Base-by-base conservation (phyloP, 2,329 filamentous ascomycete species). In the Chaetomiaceae sp. region DNA sequence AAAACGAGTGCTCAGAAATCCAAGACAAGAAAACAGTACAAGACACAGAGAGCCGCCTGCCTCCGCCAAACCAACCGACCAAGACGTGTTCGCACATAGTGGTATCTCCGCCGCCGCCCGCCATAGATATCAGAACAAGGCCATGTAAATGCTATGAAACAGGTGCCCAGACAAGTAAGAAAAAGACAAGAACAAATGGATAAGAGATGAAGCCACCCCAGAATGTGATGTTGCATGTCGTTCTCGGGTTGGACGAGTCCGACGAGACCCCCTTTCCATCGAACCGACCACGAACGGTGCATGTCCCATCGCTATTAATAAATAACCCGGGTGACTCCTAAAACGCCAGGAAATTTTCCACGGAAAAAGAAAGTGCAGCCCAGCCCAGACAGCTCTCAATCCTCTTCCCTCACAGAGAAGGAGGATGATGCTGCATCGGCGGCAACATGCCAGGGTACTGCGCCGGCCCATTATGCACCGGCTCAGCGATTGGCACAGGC, bases 31-130 rank as follows among this genome's bases (percentile, higher is more conserved):
- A 53, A 34, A 47, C 27, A 31, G 9, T 31, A 31, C 27, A 31
- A 31, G 5, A 17, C 36, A 27, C 27, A 52, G 22, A 53, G 8
- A 51, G 29, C 40, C 40, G n/a, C 45, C 8, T 14, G 15, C 33
- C 22, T 19, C n/a, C 34, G 23, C 45, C 31, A n/a, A 42, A 31
- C 25, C 12, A 45, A 37, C n/a, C 34, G 19, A 51, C 47, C 42
- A 36, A 42, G 38, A 42, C 34, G 47, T 55, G 40, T 52, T 51
- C 37, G 45, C 50, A 54, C 52, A 53, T 43, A 51, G 52, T 59
- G 57, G 57, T 59, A 59, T 59, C 57, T 59, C 57, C 57, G 47
- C 53, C 57, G 49, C 51, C 39, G 20, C 50, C 45, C 25, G 3
- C 14, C 14, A 31, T 12, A 7, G 27, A 27, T 37, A 48, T 47